A percentile compares a stretch with the other conserved stretches of the same genome.
Conservation (phyloP, 2,329 filamentous ascomycete species). For the Trichoderma pleuroti region DNA sequence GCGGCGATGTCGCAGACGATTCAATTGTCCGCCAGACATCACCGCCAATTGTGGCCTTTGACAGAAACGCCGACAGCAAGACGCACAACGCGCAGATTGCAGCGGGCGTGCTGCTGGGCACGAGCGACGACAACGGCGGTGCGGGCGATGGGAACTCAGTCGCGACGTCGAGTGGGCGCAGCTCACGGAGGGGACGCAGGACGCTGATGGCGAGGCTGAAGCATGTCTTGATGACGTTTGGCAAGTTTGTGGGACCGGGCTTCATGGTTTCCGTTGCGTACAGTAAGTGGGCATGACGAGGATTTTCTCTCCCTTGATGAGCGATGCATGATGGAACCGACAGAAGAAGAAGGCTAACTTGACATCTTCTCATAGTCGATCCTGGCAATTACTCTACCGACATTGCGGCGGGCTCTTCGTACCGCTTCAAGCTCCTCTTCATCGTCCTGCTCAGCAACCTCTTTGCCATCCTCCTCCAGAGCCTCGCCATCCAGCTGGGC, state of each 20-base stretch:
- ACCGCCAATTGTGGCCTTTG: neutral
- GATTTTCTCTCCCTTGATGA: neutral
- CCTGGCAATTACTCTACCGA: conserved; percentile 69
- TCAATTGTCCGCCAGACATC: neutral
- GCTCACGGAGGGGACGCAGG: neutral
- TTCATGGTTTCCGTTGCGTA: conserved; percentile 62
- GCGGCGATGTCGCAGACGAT: neutral
- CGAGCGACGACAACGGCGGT: neutral
- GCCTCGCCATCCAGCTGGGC: conserved; percentile 64
- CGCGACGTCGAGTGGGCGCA: neutral
- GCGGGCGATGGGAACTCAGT: neutral
- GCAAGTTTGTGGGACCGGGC: conserved; percentile 59
- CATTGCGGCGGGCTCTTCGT: conserved; percentile 63
- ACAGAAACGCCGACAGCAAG: neutral
- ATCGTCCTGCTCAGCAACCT: conserved; percentile 66
- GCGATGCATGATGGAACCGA: neutral
- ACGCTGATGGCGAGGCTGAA: conserved; percentile 22
- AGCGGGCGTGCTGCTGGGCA: neutral
- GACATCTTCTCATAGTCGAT: conserved; percentile 41
- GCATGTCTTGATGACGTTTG: conserved; percentile 28
- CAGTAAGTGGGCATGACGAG: conserved; percentile 38
- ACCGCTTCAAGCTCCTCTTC: conserved; percentile 63
- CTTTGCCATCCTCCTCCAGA: conserved; percentile 68
- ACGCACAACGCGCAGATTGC: neutral
- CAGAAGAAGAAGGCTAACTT: neutral